Evolutionary conservation across 78 protist genomes (phyloP), one percentile per base, ranked within the genome.

Genomic region (Dictyostelium capitatum): DNA sequence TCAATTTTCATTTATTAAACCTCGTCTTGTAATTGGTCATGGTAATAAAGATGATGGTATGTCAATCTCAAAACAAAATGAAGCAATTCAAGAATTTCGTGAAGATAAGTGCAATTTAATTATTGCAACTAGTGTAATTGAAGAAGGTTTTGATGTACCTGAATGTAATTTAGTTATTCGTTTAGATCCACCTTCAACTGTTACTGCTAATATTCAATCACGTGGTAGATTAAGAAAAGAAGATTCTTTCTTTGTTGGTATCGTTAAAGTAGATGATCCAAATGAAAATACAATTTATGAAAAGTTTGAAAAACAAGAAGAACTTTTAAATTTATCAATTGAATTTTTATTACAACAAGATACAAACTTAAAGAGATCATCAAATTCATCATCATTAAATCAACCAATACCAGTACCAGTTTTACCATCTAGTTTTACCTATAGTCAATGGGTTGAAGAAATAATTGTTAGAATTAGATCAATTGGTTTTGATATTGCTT

Each of bases 111-210:
- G 47, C 11, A 82, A 82, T 70, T 53, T 82, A 10, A 53, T 82
- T 7, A 72, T 82, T 30, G 47, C 90, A 19, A 82, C 90, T 1
- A 51, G 67, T 30, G 90, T 82, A 7, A 37, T 82, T 7, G 90
- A 82, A 51, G 90, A 82, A n/a, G 90, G 90, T 0, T 82, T 82
- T 20, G 90, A 82, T 82, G 80, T 82, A 1, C 90, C 90, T 11
- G 80, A 70, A 17, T 82, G 90, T 69, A 82, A 82, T 37, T 2
- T 82, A 19, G 90, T 82, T 1, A 70, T 82, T 51, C 69, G 90
- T 70, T 20, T 82, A 8, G 90, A 82, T 82, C 64, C 90, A n/a
- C 90, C 90, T 9, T 8, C 79, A 6, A 69, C 90, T n/a, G 80
- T 82, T 9, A 82, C 90, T 23, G 90, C 90, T 2, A 51, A 46